Evolutionary conservation across 1,284 basidiomycete species (phyloP), one percentile per base, ranked within the genome.

Genomic region (Volvariella surrecta): DNA sequence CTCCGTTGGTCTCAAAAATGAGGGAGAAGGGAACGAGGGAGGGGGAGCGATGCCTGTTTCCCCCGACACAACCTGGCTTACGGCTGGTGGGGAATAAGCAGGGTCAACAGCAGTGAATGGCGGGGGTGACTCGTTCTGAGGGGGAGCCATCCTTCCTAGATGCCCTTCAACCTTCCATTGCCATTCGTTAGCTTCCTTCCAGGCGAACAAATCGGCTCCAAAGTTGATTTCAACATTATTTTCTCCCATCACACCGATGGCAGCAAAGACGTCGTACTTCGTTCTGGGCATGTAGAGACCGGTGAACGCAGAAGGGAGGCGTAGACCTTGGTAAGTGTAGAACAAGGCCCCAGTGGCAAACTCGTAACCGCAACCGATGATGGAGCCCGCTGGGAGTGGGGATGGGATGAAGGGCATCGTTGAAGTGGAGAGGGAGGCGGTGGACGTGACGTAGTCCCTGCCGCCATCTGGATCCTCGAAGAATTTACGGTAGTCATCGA

Each of bases 401-500:
- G 52, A 54, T 3, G 53, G 51, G 22, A 70, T 52, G 2, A 2
- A 3, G n/a, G 47, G 43, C 11, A 62, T 50, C 35, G 60, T 49
- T 6, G n/a, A 6, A n/a, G 18, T 19, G 34, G 34, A 16, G 34
- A 35, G 34, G 34, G 4, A 15, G 13, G n/a, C 6, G 4, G 6
- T 35, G 24, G 24, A 28, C 8, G 34, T 35, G 34, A 16, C 34
- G 56, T 81, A 82, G 51, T 78, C 74, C 1, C 71, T 67, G 6
- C 82, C 81, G 15, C 80, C 81, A 32, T 75, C 64, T 0, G 77
- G 63, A 50, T 82, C 76, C 53, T 83, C 79, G 51, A 75, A 82
- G 65, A 82, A 85, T 54, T 82, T 82, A 51, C 78, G 72, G 53
- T 79, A 63, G 58, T 85, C 82, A 53, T 84, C 82, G 24, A 84